Evolutionary conservation across 495 filamentous ascomycete genomes (phyloP).

Genomic region (Friedmanniomyces simplex): DNA sequence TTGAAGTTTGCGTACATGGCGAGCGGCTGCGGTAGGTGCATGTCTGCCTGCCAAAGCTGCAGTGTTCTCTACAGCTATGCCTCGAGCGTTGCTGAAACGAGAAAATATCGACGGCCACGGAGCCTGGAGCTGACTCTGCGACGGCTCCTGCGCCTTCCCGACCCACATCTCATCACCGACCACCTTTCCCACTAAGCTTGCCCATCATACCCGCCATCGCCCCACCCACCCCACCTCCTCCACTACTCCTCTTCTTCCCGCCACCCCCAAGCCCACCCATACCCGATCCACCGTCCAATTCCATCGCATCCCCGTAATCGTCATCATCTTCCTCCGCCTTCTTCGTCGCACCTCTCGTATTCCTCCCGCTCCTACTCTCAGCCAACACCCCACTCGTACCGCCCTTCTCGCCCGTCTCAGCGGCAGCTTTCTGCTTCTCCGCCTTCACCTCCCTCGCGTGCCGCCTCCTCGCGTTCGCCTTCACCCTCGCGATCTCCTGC

Average conservation of each 20-base stretch:
- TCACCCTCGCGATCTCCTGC: conserved; percentile 50
- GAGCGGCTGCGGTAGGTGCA: too few species aligned
- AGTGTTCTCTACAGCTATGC: too few species aligned
- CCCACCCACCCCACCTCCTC: background rate
- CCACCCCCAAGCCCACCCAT: conserved; percentile 20
- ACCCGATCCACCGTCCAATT: conserved; percentile 44
- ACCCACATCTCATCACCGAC: background rate
- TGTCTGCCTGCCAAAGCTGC: too few species aligned
- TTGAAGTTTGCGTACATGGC: too few species aligned
- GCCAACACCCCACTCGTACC: conserved; percentile 30
- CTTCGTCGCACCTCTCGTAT: conserved; percentile 15
- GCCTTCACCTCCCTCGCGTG: conserved; percentile 34
- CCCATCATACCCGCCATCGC: conserved; percentile 20
- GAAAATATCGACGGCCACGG: too few species aligned
- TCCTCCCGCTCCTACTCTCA: conserved; percentile 25
- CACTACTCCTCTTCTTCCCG: conserved; percentile 26
- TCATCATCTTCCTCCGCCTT: conserved; percentile 36
- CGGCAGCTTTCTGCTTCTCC: conserved; percentile 33
- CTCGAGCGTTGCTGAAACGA: too few species aligned
- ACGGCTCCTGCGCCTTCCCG: too few species aligned
- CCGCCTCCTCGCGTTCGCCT: conserved; percentile 37
- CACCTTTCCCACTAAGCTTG: conserved; percentile 16
- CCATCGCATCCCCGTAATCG: conserved; percentile 48
- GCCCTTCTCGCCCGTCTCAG: conserved; percentile 35
- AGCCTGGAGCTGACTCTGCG: too few species aligned